Evolutionary conservation across 148 eudicot species (phyloP), one percentile per base, ranked within the genome.

Genomic region (Rhododendron henanense): DNA sequence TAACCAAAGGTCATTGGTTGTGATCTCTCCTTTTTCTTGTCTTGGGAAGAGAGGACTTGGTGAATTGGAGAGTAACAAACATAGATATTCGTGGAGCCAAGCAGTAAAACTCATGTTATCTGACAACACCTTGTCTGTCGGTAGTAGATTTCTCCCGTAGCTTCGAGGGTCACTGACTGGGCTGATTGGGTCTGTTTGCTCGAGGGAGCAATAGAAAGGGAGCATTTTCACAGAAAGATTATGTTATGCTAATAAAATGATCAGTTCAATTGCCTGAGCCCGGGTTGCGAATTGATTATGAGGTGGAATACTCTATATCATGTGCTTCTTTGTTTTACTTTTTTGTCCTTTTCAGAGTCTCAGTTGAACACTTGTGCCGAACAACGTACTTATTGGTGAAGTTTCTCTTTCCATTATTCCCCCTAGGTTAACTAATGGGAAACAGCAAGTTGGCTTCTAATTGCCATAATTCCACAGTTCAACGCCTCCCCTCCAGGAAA

Each of bases 271-370:
- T 76, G 47, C 5, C 1, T 14, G 50, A 41, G 51, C 44, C 10
- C 8, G 79, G n/a, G 21, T 21, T 39, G 5, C n/a, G 14, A 39
- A 77, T 39, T 21, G 41, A 33, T 33, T 14, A 16, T 33, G 78
- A 74, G 78, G 39, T 55, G 45, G 33, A 53, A 81, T 28, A 18
- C 35, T 16, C 3, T 31, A 14, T 6, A 16, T 28, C 9, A 18
- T 33, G 2, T 53, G n/a, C 57, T 81, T 55, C 11, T 55, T 8
- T 18, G 11, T 39, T 18, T 19, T 41, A 15, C 28, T 18, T 37
- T 77, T 4, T 78, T 78, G 81, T 47, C 81, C 51, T 75, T 75
- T 75, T 44, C 44, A 44, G 79, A n/a, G 35, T 47, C 81, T 44
- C 80, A 77, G 8, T 78, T 45, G 57, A 47, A 45, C 81, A 10